Evolutionary conservation across 352 stramenopile species (phyloP).

Genomic region (Phytophthora aleatoria): DNA sequence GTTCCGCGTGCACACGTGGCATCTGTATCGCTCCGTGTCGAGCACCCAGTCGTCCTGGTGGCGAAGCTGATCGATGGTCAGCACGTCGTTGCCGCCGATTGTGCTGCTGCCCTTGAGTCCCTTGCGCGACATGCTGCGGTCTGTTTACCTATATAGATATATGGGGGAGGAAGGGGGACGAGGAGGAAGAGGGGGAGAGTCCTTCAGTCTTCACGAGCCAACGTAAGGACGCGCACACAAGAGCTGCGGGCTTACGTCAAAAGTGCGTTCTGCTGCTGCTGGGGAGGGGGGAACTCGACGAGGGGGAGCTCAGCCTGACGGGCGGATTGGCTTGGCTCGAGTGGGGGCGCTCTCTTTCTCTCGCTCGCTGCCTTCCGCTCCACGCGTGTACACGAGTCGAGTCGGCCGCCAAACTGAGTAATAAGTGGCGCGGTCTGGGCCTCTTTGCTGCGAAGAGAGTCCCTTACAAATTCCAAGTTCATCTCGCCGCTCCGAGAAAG

Average conservation of each 20-base stretch:
- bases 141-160: constrained; percentile 21
- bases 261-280: constrained; percentile 22
- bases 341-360: constrained; percentile 21
- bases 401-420: constrained; percentile 34
- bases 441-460: constrained; percentile 22
- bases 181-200: neutral
- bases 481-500: constrained; percentile 10
- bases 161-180: neutral
- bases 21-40: constrained; percentile 87
- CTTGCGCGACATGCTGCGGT: constrained; percentile 65
- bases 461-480: constrained; percentile 35
- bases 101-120: constrained; percentile 68
- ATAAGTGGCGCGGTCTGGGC: constrained; percentile 26
- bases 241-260: constrained; percentile 21
- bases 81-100: constrained; percentile 84
- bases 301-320: constrained; percentile 19
- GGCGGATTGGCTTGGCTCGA: constrained; percentile 8
- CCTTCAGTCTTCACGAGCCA: constrained; percentile 23
- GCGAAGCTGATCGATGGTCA: constrained; percentile 88
- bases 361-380: constrained; percentile 32
- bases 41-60: constrained; percentile 91
- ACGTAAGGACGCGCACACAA: constrained; percentile 6
- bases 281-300: constrained; percentile 2
- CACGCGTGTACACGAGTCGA: constrained; percentile 35
- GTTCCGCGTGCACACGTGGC: constrained; percentile 89